Evolutionary conservation across 441 rosid genomes (phyloP), one percentile per base, ranked within the genome.

Genomic region (Populus hybrid): DNA sequence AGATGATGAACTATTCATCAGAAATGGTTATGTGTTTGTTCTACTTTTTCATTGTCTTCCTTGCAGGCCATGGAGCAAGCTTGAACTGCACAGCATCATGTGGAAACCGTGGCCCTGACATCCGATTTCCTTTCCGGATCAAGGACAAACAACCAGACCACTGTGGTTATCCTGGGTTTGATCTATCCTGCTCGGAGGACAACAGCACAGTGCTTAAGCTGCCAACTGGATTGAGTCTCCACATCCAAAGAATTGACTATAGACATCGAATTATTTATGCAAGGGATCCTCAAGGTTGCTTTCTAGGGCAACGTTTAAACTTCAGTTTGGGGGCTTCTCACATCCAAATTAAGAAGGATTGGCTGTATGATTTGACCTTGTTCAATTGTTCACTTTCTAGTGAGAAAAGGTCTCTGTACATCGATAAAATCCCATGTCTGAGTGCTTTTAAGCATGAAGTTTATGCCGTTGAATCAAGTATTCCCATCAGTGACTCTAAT

Each of bases 401-500:
- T 50, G n/a, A 10, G 31, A 31, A 21, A 6, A 6, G 36, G 1
- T 6, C 8, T 6, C 0, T 0, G 2, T n/a, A 1, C 61, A 1
- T 2, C 0, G 1, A 0, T 45, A 14, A 42, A 2, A n/a, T 80
- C 23, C 18, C 20, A 61, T 80, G 79, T 69, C 65, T 66, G 2
- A 50, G 35, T 73, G 33, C n/a, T 31, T 29, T 61, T 24, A 40
- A 23, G 11, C 63, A 61, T 56, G 26, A 40, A 6, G 74, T 80
- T 68, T 29, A 29, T 7, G 29, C 36, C 2, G 0, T 70, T 42
- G 0, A 0, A 1, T 53, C 78, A 12, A 0, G 0, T 9, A 0
- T 0, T 23, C 0, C 1, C 2, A 42, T 76, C 23, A 26, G 21
- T 21, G 0, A 5, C 0, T 0, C 9, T 6, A 4, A 1, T 6